Percentiles rank a stretch among this genome's conserved stretches.
Conservation (phyloP, 2,329 filamentous ascomycete genomes). For the Aspergillus thermomutatus region DNA sequence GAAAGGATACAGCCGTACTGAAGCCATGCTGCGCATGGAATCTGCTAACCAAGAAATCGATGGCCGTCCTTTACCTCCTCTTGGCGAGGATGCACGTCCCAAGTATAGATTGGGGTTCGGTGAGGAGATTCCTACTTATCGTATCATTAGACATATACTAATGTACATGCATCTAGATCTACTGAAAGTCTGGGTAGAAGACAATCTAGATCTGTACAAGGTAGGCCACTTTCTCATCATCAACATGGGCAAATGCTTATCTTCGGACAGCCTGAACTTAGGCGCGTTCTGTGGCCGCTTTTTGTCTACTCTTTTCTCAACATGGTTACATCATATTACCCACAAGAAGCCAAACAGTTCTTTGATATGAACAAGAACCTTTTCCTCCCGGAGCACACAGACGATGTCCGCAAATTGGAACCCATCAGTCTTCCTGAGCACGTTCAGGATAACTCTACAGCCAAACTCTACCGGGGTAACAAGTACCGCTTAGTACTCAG, state of each 20-base stretch:
- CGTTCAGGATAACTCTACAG: conserved; percentile 69
- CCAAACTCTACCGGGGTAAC: conserved; percentile 77
- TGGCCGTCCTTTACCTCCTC: conserved; percentile 67
- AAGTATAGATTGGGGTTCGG: conserved; percentile 74
- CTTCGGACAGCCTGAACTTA: conserved; percentile 68
- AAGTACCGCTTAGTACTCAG: conserved; percentile 91
- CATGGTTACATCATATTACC: conserved; percentile 68
- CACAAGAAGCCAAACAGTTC: conserved; percentile 70
- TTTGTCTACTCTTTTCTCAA: conserved; percentile 92
- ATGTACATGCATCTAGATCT: conserved; percentile 47
- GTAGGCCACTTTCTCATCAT: conserved; percentile 40
- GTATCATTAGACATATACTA: not conserved
- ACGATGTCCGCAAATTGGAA: conserved; percentile 74
- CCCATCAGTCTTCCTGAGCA: conserved; percentile 75
- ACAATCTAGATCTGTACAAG: conserved; percentile 92
- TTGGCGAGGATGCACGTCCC: conserved; percentile 69
- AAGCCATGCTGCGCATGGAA: conserved; percentile 88
- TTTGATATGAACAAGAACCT: conserved; percentile 63
- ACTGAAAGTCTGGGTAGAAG: conserved; percentile 80
- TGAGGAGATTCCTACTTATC: conserved; percentile 25
- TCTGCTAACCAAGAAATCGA: conserved; percentile 78
- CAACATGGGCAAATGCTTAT: conserved; percentile 7
- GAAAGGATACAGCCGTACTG: conserved; percentile 88
- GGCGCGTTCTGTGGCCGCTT: conserved; percentile 84
- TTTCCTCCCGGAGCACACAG: conserved; percentile 74